Conservation (phyloP, 2,329 filamentous ascomycete genomes). For the Aspergillus sp. region DNA sequence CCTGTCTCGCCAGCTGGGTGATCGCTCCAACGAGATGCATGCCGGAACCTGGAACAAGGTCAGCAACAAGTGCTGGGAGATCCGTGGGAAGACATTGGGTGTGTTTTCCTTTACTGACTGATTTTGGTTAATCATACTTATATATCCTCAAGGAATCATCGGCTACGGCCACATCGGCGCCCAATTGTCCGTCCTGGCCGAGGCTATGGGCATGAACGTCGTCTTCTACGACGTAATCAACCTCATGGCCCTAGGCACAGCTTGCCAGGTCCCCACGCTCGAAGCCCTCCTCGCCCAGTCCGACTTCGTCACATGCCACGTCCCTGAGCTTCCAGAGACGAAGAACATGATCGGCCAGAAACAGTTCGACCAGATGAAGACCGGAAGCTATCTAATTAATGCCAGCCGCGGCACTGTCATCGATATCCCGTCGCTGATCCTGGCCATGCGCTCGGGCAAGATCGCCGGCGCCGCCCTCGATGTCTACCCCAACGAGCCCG, state of each 20-base stretch:
- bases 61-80: slow-evolving; percentile 93
- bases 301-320: slow-evolving; percentile 91
- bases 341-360: slow-evolving; percentile 77
- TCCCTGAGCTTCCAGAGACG: slow-evolving; percentile 87
- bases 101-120: slow-evolving; percentile 16
- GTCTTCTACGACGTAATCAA: slow-evolving; percentile 95
- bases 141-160: slow-evolving; percentile 58
- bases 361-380: slow-evolving; percentile 83
- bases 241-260: slow-evolving; percentile 86
- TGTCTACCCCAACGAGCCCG: slow-evolving; percentile 89
- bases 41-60: slow-evolving; percentile 96
- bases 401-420: slow-evolving; percentile 89
- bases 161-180: slow-evolving; percentile 97
- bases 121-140: slow-evolving; percentile 6
- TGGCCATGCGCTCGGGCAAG: slow-evolving; percentile 76
- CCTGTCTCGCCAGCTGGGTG: slow-evolving; percentile 82
- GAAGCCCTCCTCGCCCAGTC: slow-evolving; percentile 66
- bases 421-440: slow-evolving; percentile 83
- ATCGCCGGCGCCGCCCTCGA: slow-evolving; percentile 91
- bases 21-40: slow-evolving; percentile 92
- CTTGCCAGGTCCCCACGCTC: slow-evolving; percentile 70
- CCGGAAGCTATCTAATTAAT: slow-evolving; percentile 89
- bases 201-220: slow-evolving; percentile 96
- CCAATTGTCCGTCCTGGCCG: slow-evolving; percentile 87
- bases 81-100: slow-evolving; percentile 92